A percentile compares a stretch with the other conserved stretches of the same genome.
phyloP scores from a whole-genome alignment of 169 alveolate genomes.

The Miamiensis avidus region DNA sequence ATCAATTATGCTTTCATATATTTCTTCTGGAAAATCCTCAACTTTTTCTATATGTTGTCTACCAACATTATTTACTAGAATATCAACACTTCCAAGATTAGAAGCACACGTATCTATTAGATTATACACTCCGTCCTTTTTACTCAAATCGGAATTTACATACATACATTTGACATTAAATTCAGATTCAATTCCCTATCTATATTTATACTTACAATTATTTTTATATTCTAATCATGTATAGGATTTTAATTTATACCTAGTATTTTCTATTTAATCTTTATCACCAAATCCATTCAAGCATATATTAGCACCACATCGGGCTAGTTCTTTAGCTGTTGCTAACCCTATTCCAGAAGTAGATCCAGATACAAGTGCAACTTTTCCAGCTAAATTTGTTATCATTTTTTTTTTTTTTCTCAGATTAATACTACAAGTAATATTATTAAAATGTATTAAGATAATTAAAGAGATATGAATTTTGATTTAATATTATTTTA shows the following conservation, averaged over 20 bases:
- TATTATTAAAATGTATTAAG: no score
- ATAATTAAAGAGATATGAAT: no score
- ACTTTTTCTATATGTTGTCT: conserved; percentile 26
- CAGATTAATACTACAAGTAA: no score
- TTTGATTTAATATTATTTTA: no score
- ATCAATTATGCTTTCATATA: conserved; percentile 23
- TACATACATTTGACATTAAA: conserved; percentile 24
- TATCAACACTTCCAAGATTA: conserved; percentile 26
- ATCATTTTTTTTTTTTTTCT: conserved; percentile 21
- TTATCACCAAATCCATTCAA: conserved; percentile 41
- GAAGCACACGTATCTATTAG: conserved; percentile 6
- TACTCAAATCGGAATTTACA: conserved; percentile 29
- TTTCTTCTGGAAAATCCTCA: conserved; percentile 39
- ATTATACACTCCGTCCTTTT: conserved; percentile 2
- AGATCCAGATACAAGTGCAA: conserved; percentile 45
- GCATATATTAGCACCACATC: conserved; percentile 29
- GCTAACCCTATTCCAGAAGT: conserved; percentile 46
- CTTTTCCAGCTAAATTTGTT: conserved; percentile 43
- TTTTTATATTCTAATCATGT: no score
- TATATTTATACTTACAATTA: no score
- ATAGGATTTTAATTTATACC: neutral
- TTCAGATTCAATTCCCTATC: conserved; percentile 21
- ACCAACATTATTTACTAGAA: conserved; percentile 46
- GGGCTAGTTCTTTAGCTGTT: conserved; percentile 27
- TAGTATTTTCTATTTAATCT: conserved; percentile 13